Evolutionary conservation across 352 stramenopile genomes (phyloP), one percentile per base, ranked within the genome.

Genomic region (Phytophthora ramorum): DNA sequence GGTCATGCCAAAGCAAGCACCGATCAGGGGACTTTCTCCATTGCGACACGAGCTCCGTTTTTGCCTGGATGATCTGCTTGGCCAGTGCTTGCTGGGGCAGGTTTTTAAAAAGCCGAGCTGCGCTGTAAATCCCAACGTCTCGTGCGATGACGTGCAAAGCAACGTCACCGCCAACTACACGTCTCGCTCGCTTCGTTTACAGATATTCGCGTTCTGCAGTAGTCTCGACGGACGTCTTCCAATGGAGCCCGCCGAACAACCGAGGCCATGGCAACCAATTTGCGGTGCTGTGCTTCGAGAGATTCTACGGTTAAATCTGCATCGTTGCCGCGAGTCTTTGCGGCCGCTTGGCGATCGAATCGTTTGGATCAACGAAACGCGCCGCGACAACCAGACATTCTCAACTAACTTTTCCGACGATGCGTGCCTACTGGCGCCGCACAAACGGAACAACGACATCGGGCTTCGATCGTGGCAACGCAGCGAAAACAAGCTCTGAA

Each of bases 321-420:
- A 9, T 17, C 38, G 37, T 38, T 26, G 52, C 16, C 17, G 52
- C 38, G n/a, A 59, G 22, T 59, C 28, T 59, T 59, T 59, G 24
- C n/a, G 38, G 38, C 38, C 26, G 24, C 26, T 58, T 58, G 50
- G 26, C 50, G 34, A 44, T 46, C 49, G 32, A 10, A 44, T 44
- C 16, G 16, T 20, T n/a, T 44, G 37, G 37, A 43, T 43, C 35
- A 19, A 43, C 35, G 14, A 44, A 44, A 44, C 4, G 4, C 37
- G 37, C 14, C 4, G 13, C 6, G 12, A 3, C 34, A 40, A 40
- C 34, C 4, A 40, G 10, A 28, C n/a, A n/a, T n/a, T n/a, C n/a
- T n/a, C n/a, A n/a, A n/a, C n/a, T n/a, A n/a, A 1, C 32, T 37
- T 41, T 37, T 17, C 14, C 35, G 14, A 17, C 35, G 35, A 41